Percentiles rank a stretch among this genome's conserved stretches.
phyloP scores from a whole-genome alignment of 768 basidiomycete species.

The Strobilomyces dryophilus region DNA sequence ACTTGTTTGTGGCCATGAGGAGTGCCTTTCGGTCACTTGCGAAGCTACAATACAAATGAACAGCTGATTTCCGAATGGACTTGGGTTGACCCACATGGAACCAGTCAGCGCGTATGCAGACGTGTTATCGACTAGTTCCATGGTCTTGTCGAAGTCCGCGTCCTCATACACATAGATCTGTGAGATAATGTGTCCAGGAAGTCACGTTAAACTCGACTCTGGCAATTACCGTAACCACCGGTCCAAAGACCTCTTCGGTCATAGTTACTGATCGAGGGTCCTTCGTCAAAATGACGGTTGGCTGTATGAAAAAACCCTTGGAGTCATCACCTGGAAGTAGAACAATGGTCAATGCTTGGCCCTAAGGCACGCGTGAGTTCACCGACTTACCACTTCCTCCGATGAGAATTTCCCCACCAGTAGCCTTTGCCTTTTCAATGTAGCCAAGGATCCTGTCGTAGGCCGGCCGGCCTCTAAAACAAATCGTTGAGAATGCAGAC shows the following conservation, averaged over 20 bases:
- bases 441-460: constrained; percentile 84
- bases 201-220: neutral
- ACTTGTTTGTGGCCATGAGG: constrained; percentile 69
- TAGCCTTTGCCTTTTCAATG: constrained; percentile 80
- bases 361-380: neutral
- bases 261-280: constrained; percentile 88
- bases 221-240: constrained; percentile 75
- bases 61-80: constrained; percentile 1
- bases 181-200: constrained; percentile 1
- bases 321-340: constrained; percentile 67
- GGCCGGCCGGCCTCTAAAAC: constrained; percentile 68
- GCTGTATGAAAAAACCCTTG: constrained; percentile 90
- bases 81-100: constrained; percentile 59
- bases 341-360: neutral
- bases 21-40: constrained; percentile 77
- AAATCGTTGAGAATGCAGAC: neutral
- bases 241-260: constrained; percentile 95
- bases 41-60: constrained; percentile 52
- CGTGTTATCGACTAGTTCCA: constrained; percentile 82
- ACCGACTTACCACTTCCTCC: constrained; percentile 69
- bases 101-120: constrained; percentile 94
- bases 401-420: constrained; percentile 84
- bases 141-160: constrained; percentile 77
- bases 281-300: constrained; percentile 89
- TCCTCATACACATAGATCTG: constrained; percentile 90